Evolutionary conservation across 2,329 filamentous ascomycete species (phyloP), one percentile per base, ranked within the genome.

Genomic region (Colletotrichum spaethianum): DNA sequence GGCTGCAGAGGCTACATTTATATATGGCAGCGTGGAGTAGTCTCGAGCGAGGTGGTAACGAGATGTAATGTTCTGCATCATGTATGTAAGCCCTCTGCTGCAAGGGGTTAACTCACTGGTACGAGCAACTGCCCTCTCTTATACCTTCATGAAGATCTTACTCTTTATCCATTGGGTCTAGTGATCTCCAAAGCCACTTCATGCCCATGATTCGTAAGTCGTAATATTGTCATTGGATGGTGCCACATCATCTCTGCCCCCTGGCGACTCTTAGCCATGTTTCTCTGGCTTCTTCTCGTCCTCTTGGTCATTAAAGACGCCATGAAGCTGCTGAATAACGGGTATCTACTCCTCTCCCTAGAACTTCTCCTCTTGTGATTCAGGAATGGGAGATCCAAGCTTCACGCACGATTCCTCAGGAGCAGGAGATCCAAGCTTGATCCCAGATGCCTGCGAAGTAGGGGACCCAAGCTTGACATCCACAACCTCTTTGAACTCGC

Each of bases 201-300:
- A 20, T 31, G 3, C 5, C 23, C 67, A 20, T 57, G 38, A 63
- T 52, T 71, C 68, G 28, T 71, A 23, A 71, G 64, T 71, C 56
- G 57, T 71, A 11, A 14, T 52, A 16, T 28, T 48, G 18, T 9
- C 16, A 28, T 31, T 42, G 31, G 20, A n/a, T 2, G 12, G 20
- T 16, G 44, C 11, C 7, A 4, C 5, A 18, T 23, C 28, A 16
- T 8, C 31, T 38, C 12, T 18, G 12, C 38, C 42, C 31, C 52
- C 33, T 50, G 7, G 7, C 18, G 33, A 20, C 42, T 42, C 9
- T 40, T 1, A 33, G 12, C 8, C 23, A 16, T 8, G 7, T 23
- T 52, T 28, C n/a, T 23, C 38, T 9, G 28, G 14, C 26, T 9
- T 44, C 16, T 20, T n/a, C 14, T 28, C 12, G 16, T 14, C 33